Percentiles rank a stretch among this genome's conserved stretches.
Conservation (phyloP, 192 early-diverging fungal genomes). For the Entomortierella parvispora region DNA sequence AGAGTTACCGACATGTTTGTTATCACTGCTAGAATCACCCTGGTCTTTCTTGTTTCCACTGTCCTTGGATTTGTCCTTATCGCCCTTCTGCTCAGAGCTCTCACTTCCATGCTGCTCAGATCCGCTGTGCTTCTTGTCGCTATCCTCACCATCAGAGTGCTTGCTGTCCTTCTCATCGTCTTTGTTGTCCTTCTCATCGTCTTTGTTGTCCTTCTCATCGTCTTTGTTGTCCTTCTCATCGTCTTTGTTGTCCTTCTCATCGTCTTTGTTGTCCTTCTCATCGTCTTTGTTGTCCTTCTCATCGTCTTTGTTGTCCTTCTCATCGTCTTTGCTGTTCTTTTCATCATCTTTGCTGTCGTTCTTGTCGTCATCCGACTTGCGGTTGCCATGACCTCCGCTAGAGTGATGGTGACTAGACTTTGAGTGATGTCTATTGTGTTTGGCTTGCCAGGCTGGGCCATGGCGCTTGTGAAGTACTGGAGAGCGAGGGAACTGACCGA, state of each 20-base stretch:
- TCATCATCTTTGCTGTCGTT: background rate
- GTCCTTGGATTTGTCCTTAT: no score
- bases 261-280: constrained; percentile 6
- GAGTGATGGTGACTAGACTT: background rate
- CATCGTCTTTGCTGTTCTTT: background rate
- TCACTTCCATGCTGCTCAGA: background rate
- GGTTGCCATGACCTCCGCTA: background rate
- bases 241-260: constrained; percentile 4
- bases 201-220: background rate
- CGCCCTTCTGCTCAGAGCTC: no score
- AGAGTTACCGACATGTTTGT: no score
- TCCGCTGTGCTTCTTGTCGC: background rate
- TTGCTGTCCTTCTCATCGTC: background rate
- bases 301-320: background rate
- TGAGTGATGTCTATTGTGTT: background rate
- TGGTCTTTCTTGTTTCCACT: no score
- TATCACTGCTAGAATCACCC: no score
- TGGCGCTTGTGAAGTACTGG: constrained; percentile 5
- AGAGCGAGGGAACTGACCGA: background rate
- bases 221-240: background rate
- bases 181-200: background rate
- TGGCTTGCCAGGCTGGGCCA: constrained; percentile 17
- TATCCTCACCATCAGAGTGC: constrained; percentile 1
- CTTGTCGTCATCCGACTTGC: background rate
- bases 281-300: background rate